phyloP scores from a whole-genome alignment of 768 basidiomycete species.

The Russula lepida region DNA sequence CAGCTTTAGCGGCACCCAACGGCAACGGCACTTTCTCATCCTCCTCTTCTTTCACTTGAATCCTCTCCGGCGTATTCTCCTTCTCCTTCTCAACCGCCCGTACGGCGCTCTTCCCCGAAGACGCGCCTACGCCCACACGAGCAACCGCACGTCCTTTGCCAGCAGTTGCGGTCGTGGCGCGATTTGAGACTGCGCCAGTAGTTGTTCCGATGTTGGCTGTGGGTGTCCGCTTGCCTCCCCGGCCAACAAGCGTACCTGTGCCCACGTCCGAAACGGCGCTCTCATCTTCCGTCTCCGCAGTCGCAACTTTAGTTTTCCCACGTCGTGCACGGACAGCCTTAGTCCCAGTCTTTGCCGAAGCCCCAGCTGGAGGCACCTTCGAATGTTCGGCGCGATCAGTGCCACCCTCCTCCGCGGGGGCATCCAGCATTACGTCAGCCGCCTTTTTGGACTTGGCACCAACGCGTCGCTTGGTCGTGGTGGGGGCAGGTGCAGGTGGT shows the following conservation, averaged over 20 bases:
- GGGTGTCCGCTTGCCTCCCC: slow-evolving; percentile 22
- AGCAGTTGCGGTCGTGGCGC: neutral
- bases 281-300: slow-evolving; percentile 7
- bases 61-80: slow-evolving; percentile 30
- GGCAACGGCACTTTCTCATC: neutral
- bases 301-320: slow-evolving; percentile 3
- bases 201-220: neutral
- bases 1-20: neutral
- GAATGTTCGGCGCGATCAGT: slow-evolving; percentile 8
- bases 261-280: neutral
- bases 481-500: neutral
- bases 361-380: slow-evolving; percentile 1
- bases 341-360: too few species aligned
- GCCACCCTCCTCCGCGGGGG: slow-evolving; percentile 7
- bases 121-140: neutral
- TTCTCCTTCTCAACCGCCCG: slow-evolving; percentile 23
- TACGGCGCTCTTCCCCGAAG: slow-evolving; percentile 1
- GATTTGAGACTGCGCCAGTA: slow-evolving; percentile 6
- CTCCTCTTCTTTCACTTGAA: slow-evolving; percentile 9
- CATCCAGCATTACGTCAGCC: slow-evolving; percentile 18
- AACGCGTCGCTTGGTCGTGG: slow-evolving; percentile 15
- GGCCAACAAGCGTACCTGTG: slow-evolving; percentile 5
- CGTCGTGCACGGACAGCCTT: slow-evolving; percentile 2
- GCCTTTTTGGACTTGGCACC: slow-evolving; percentile 22
- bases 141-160: slow-evolving; percentile 3